These are phyloP conservation scores for Lentinula aciculospora DNA, from an alignment of 768 basidiomycete species.

Conservation along the genomic window DNA sequence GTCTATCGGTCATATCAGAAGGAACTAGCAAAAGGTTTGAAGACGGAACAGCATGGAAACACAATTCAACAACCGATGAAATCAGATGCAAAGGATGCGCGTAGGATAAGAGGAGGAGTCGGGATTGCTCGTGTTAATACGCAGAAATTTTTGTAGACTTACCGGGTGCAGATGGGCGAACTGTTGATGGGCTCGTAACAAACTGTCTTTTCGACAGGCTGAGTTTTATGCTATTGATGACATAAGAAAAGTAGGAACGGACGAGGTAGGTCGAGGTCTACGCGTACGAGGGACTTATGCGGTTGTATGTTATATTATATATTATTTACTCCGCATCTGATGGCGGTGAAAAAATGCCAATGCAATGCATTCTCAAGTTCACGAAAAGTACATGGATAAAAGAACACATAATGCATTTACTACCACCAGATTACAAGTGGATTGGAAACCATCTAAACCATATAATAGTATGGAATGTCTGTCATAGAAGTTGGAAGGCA, in stretches of 20 bases:
- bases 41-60: not conserved
- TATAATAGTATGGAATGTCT: not conserved
- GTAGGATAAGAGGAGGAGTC: not conserved
- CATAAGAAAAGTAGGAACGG: not conserved
- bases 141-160: not conserved
- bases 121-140: not conserved
- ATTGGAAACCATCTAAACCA: not conserved
- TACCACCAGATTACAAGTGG: not conserved
- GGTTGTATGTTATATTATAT: too few relatives aligned
- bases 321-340: too few relatives aligned
- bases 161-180: not conserved
- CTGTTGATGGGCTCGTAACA: not conserved
- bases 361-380: too few relatives aligned
- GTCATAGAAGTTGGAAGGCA: not conserved
- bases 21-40: not conserved
- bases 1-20: slow-evolving; percentile 46
- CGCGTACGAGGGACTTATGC: too few relatives aligned
- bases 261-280: too few relatives aligned
- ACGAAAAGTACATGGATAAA: too few relatives aligned
- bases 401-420: not conserved
- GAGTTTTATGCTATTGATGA: not conserved
- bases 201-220: too few relatives aligned
- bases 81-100: slow-evolving; percentile 2
- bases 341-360: too few relatives aligned
- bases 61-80: not conserved